Base-by-base conservation (phyloP, 305 asterid genomes). In the Fraxinus paxiana region DNA sequence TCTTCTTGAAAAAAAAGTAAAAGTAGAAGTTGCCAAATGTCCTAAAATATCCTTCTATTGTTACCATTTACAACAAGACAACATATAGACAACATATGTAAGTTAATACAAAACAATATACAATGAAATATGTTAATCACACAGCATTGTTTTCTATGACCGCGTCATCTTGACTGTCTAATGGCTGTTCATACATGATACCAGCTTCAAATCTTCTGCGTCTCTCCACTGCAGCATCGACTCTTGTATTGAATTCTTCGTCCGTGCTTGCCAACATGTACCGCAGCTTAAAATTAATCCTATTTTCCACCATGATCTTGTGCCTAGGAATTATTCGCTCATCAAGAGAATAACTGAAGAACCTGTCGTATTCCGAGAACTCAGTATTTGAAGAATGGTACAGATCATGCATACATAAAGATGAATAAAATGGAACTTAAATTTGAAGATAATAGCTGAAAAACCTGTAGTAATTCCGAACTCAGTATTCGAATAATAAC, bases 271-370 rank as follows among this genome's bases (percentile, higher is more conserved):
- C 80, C 86, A 95, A 82, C 97, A 94, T 92, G 84, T 92, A 91
- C 4, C 92, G 89, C 46, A 92, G 92, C 91, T 94, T 95, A 78
- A 94, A 96, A 80, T 92, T 92, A 46, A 96, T 54, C 67, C 91
- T 90, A 72, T 92, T 91, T 73, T 90, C 95, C 82, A 94, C 92
- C 91, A 91, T 88, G 15, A 89, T 85, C 88, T 81, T 87, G 85
- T 92, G 97, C 86, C 98, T 85, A 6, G 97, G 97, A 83, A 89
- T 84, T 81, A 95, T 94, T 83, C 97, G 83, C 5, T 80, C 93
- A 7, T 95, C 97, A 12, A 94, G 97, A 6, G 97, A 94, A 88
- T 95, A 95, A 88, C 99, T 95, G 89, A 95, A 95, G 89, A 90
- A 95, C 92, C 99, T 96, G 92, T 51, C 5, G 10, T 0, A 59